Conservation (phyloP, 129 eudicot species). For the Glebionis coronaria region DNA sequence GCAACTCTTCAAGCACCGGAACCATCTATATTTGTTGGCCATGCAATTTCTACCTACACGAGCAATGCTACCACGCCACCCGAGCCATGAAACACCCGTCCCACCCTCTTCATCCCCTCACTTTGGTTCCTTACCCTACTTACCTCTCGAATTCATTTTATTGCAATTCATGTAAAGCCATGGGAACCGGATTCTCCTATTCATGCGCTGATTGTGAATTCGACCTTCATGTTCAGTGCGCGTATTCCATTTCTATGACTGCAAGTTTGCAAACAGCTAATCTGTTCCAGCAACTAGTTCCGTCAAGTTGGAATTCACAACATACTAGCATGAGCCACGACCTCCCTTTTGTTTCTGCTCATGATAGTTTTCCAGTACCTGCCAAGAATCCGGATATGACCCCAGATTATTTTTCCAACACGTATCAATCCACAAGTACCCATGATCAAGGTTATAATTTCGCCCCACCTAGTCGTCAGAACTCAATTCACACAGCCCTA, state of each 20-base stretch:
- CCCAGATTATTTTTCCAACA: neutral
- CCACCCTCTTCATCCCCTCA: slow-evolving; percentile 58
- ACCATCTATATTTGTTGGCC: slow-evolving; percentile 34
- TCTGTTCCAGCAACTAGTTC: slow-evolving; percentile 31
- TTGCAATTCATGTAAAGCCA: slow-evolving; percentile 49
- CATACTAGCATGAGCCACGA: slow-evolving; percentile 26
- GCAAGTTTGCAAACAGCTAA: slow-evolving; percentile 28
- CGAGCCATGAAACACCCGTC: slow-evolving; percentile 57
- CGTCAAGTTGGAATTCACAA: slow-evolving; percentile 35
- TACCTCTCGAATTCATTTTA: slow-evolving; percentile 58
- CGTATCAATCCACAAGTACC: neutral
- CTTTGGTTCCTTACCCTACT: slow-evolving; percentile 62
- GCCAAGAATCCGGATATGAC: slow-evolving; percentile 3
- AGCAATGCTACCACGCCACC: slow-evolving; percentile 45
- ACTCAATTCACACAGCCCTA: neutral
- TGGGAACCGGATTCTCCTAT: slow-evolving; percentile 64
- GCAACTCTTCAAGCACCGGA: slow-evolving; percentile 27
- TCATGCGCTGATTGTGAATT: slow-evolving; percentile 62
- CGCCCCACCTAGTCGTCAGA: slow-evolving; percentile 4
- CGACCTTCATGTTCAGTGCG: slow-evolving; percentile 75
- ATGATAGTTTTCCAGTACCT: slow-evolving; percentile 16
- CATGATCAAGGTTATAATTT: slow-evolving; percentile 22
- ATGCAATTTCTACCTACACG: slow-evolving; percentile 35
- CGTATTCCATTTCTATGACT: slow-evolving; percentile 28
- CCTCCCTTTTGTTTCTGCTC: slow-evolving; percentile 14